These are phyloP conservation scores for Cicer cuneatum DNA, from an alignment of 306 rosid genomes.

Conservation along the genomic window DNA sequence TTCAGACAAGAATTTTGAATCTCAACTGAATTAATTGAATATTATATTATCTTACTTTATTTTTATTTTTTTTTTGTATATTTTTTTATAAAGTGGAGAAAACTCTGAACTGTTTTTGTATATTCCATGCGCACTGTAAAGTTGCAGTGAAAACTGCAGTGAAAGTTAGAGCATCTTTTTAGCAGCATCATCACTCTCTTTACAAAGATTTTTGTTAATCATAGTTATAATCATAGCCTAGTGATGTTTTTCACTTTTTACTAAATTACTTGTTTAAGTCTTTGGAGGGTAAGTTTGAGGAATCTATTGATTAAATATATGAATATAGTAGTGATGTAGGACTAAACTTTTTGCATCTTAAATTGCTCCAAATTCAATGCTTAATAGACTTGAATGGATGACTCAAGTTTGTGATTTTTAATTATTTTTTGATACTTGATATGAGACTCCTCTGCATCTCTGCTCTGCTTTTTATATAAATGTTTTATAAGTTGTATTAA, in stretches of 20 bases:
- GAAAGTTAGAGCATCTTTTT: conserved; percentile 60
- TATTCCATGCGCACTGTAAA: conserved; percentile 94
- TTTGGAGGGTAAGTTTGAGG: conserved; percentile 41
- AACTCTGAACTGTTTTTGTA: conserved; percentile 77
- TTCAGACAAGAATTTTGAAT: conserved; percentile 62
- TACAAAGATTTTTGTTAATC: conserved; percentile 70
- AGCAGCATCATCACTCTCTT: conserved; percentile 58
- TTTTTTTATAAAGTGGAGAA: conserved; percentile 63
- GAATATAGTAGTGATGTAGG: conserved; percentile 39
- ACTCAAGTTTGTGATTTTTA: conserved; percentile 31
- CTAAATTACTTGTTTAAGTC: conserved; percentile 47
- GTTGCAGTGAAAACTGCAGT: conserved; percentile 58
- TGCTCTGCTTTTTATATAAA: conserved; percentile 46
- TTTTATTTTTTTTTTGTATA: conserved; percentile 41
- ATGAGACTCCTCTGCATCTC: conserved; percentile 23
- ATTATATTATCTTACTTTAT: conserved; percentile 15
- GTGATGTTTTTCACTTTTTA: conserved; percentile 60
- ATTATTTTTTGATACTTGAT: conserved; percentile 4
- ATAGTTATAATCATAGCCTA: conserved; percentile 82
- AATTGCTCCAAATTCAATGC: conserved; percentile 33
- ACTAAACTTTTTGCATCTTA: conserved; percentile 44
- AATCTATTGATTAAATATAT: conserved; percentile 49
- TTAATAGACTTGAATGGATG: conserved; percentile 25
- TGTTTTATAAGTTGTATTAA: conserved; percentile 42
- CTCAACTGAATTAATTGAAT: conserved; percentile 30